phyloP scores from a whole-genome alignment of 2,329 filamentous ascomycete genomes.

The Drechslerella coelobrocha region DNA sequence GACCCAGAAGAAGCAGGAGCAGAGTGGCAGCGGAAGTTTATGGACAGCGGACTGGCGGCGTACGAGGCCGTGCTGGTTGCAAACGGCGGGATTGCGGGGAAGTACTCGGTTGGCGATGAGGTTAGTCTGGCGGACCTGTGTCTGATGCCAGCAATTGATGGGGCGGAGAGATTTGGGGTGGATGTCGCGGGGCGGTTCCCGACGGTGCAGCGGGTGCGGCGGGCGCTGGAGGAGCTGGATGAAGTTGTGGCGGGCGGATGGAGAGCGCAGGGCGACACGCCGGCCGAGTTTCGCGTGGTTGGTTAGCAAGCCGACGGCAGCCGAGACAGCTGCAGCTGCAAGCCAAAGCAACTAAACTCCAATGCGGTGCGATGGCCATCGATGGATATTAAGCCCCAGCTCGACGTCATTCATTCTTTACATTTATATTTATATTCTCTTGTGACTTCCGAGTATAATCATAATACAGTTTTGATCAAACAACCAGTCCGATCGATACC shows the following conservation, averaged over 20 bases:
- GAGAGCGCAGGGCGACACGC: conserved; percentile 65
- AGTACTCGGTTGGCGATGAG: conserved; percentile 65
- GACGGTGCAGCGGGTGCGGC: conserved; percentile 61
- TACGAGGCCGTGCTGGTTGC: conserved; percentile 62
- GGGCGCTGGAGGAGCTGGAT: conserved; percentile 61
- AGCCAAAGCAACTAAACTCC: not conserved
- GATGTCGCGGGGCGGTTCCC: conserved; percentile 62
- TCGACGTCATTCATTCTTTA: conserved; percentile 15
- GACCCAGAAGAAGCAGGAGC: conserved; percentile 17
- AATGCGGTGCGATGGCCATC: conserved; percentile 1
- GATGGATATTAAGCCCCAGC: too few species aligned
- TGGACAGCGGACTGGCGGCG: conserved; percentile 64
- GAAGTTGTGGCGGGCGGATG: conserved; percentile 65
- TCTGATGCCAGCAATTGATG: conserved; percentile 67
- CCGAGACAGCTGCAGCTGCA: conserved; percentile 10
- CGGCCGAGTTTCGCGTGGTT: conserved; percentile 58
- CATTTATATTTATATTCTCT: not conserved
- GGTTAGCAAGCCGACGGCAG: conserved; percentile 32
- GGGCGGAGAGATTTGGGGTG: conserved; percentile 65
- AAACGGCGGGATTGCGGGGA: conserved; percentile 58
- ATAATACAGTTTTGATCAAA: too few species aligned
- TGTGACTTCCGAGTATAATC: not conserved
- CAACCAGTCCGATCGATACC: not conserved
- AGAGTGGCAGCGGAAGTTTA: conserved; percentile 64
- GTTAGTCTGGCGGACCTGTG: conserved; percentile 68